Conservation (phyloP, 2,329 filamentous ascomycete genomes). For the Hypocreales sp. region DNA sequence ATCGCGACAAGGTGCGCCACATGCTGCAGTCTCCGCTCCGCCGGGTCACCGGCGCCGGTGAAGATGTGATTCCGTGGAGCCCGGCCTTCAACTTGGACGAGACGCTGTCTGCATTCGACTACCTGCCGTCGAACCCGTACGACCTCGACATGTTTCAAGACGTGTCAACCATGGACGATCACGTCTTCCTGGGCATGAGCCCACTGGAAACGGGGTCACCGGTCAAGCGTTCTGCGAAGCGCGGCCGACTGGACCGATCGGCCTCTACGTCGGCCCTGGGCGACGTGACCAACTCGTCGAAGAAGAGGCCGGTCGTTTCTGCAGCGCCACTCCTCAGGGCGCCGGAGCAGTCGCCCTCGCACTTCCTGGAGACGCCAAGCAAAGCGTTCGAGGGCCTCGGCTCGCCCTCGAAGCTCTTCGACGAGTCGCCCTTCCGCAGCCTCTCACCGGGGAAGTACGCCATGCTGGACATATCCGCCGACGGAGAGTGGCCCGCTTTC, state of each 20-base stretch:
- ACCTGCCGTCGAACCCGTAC: no score
- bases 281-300: constrained; percentile 39
- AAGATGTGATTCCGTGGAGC: constrained; percentile 42
- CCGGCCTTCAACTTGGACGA: constrained; percentile 51
- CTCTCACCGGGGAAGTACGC: constrained; percentile 36
- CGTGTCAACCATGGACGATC: constrained; percentile 13
- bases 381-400: constrained; percentile 38
- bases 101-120: constrained; percentile 30
- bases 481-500: constrained; percentile 22
- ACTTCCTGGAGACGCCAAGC: constrained; percentile 37
- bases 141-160: constrained; percentile 50
- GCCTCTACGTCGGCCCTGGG: constrained; percentile 45
- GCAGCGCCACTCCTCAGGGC: constrained; percentile 35
- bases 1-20: constrained; percentile 67
- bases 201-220: constrained; percentile 45
- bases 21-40: constrained; percentile 65
- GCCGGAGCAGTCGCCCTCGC: constrained; percentile 21
- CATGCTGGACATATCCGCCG: constrained; percentile 17
- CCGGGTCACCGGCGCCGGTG: constrained; percentile 26
- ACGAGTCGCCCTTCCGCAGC: constrained; percentile 17
- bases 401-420: constrained; percentile 38
- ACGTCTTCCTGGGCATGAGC: constrained; percentile 22
- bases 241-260: constrained; percentile 47
- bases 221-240: constrained; percentile 45
- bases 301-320: constrained; percentile 34